Conservation (phyloP, 108 stramenopile genomes). For the Skeletonema menzelii region DNA sequence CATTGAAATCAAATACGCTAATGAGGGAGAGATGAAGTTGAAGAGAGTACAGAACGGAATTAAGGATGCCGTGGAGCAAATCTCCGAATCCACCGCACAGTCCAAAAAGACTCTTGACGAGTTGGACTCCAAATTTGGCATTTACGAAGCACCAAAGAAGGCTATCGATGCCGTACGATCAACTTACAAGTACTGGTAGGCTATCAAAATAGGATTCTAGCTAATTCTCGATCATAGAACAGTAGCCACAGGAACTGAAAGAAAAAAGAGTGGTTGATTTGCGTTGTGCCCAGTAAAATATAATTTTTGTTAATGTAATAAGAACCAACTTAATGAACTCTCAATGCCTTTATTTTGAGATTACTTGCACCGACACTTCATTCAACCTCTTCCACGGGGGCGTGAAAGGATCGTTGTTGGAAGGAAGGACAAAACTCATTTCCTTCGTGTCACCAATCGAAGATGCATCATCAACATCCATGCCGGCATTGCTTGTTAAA, state of each 20-base stretch:
- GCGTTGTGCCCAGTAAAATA: conserved; percentile 1
- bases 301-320: conserved; percentile 2
- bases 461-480: background rate
- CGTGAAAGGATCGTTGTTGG: conserved; percentile 93
- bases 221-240: background rate
- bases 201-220: background rate
- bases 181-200: conserved; percentile 33
- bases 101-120: conserved; percentile 10
- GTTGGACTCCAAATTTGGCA: conserved; percentile 31
- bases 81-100: conserved; percentile 6
- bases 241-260: conserved; percentile 1
- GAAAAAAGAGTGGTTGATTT: conserved; percentile 2
- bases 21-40: conserved; percentile 59
- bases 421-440: conserved; percentile 93
- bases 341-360: background rate
- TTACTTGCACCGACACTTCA: conserved; percentile 79
- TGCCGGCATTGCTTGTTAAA: conserved; percentile 43
- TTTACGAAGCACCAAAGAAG: conserved; percentile 22
- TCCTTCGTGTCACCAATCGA: conserved; percentile 29
- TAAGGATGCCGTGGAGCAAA: background rate
- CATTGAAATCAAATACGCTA: conserved; percentile 56
- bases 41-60: conserved; percentile 34
- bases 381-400: conserved; percentile 92
- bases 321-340: background rate
- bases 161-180: conserved; percentile 5